These are phyloP conservation scores for Candida tammaniensis DNA, from an alignment of 805 yeast genomes.

Conservation along the genomic window DNA sequence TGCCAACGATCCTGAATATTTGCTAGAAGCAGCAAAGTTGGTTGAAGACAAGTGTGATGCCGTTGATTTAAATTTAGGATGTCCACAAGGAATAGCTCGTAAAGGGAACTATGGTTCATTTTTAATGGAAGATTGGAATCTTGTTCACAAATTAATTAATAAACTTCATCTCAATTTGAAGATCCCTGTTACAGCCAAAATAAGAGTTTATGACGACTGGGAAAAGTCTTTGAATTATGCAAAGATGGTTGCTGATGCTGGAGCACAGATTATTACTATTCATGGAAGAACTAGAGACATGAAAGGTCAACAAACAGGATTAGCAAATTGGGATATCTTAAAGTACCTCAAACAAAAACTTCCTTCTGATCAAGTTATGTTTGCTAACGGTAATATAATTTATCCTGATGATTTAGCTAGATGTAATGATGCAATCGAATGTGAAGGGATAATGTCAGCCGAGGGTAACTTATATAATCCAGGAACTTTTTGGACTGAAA, in stretches of 20 bases:
- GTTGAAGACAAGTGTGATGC: constrained; percentile 91
- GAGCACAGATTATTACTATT: constrained; percentile 92
- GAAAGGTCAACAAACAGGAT: constrained; percentile 95
- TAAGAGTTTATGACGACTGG: constrained; percentile 82
- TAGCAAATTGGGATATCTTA: constrained; percentile 89
- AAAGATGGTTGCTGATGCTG: constrained; percentile 81
- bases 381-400: constrained; percentile 92
- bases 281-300: constrained; percentile 96
- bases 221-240: constrained; percentile 86
- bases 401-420: constrained; percentile 81
- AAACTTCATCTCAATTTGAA: constrained; percentile 71
- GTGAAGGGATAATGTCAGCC: constrained; percentile 97
- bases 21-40: constrained; percentile 74
- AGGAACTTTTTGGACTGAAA: constrained; percentile 69
- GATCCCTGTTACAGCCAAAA: constrained; percentile 93
- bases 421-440: constrained; percentile 58
- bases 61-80: constrained; percentile 91
- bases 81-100: constrained; percentile 97
- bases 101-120: constrained; percentile 96
- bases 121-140: constrained; percentile 94
- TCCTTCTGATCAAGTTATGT: constrained; percentile 77
- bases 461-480: constrained; percentile 95
- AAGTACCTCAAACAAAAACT: constrained; percentile 74
- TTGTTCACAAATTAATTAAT: constrained; percentile 67
- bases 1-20: constrained; percentile 88